A percentile compares a stretch with the other conserved stretches of the same genome.
Conservation (phyloP, 192 early-diverging fungal species). For the Umbelopsis sp. region DNA sequence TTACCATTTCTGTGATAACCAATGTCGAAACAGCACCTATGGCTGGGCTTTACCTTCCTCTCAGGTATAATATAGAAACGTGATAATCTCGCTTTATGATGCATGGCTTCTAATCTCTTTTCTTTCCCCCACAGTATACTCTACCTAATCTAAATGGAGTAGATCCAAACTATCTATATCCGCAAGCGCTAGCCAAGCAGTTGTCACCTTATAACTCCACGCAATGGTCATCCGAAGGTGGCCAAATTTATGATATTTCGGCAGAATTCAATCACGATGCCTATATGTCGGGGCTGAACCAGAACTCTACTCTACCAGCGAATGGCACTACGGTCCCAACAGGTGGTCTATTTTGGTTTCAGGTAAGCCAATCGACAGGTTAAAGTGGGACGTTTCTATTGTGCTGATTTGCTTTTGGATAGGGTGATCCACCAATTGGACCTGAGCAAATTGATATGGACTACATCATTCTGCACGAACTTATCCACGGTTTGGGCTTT, state of each 20-base stretch:
- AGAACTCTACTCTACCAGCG: neutral
- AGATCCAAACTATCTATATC: constrained; percentile 39
- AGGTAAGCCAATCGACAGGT: constrained; percentile 7
- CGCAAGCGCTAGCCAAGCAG: constrained; percentile 41
- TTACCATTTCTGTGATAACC: constrained; percentile 29
- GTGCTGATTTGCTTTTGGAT: constrained; percentile 9
- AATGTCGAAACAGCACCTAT: constrained; percentile 28
- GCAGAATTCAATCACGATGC: constrained; percentile 41
- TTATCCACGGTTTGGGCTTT: constrained; percentile 4
- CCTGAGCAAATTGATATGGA: constrained; percentile 10
- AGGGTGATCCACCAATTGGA: neutral
- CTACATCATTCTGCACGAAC: constrained; percentile 7
- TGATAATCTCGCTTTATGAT: neutral
- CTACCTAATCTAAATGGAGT: constrained; percentile 33
- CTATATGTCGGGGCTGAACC: constrained; percentile 26
- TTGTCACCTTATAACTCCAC: constrained; percentile 30
- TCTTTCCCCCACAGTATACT: constrained; percentile 23
- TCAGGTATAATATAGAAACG: constrained; percentile 21
- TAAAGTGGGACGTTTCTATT: neutral
- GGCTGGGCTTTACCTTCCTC: constrained; percentile 34
- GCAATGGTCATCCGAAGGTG: constrained; percentile 19
- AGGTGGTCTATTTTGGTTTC: constrained; percentile 19
- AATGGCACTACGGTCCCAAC: neutral
- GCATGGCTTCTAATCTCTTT: neutral
- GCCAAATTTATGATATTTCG: constrained; percentile 25